Base-by-base conservation (phyloP, 192 early-diverging fungal genomes). In the Podila epicladia region DNA sequence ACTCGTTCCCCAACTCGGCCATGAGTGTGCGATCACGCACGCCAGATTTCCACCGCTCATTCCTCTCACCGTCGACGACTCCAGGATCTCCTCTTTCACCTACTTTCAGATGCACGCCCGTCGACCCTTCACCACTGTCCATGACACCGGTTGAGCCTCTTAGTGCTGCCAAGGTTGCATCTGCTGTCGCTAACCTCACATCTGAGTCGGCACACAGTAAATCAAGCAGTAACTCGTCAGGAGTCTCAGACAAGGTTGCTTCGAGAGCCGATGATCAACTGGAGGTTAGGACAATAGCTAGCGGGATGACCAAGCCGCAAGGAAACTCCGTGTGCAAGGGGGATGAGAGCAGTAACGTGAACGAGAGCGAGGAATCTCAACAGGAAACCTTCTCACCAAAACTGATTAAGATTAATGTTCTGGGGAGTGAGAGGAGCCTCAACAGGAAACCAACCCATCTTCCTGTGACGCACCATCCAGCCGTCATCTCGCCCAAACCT, bases 1-100 rank as follows among this genome's bases (percentile, higher is more conserved):
- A 80, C 26, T 80, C 77, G 0, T 80, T 80, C 67, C 77, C 77
- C 33, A 80, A 69, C 53, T 72, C 76, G 33, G 67, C 67, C 12
- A 33, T 37, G 15, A 69, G 66, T 15, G 67, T 57, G 8, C 71
- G 76, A 17, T 80, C 71, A 57, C 70, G 62, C 12, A 80, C 76
- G 6, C 76, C 76, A 1, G 76, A 80, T n/a, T 59, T 72, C 24
- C 63, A 24, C 49, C 67, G 64, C 11, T 31, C 69, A 32, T 65
- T 65, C 5, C 58, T 64, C 9, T 79, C 75, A 0, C 53, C 69
- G 9, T 24, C 67, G 45, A 68, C 64, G 1, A 49, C 76, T 9
- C 77, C 77, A 5, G 67, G 62, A 38, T 63, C 71, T n/a, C 77
- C 77, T 12, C 38, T 71, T 12, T 72, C 65, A 6, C 70, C 70